Evolutionary conservation across 768 basidiomycete genomes (phyloP), one percentile per base, ranked within the genome.

Genomic region (Pisolithus marmoratus): DNA sequence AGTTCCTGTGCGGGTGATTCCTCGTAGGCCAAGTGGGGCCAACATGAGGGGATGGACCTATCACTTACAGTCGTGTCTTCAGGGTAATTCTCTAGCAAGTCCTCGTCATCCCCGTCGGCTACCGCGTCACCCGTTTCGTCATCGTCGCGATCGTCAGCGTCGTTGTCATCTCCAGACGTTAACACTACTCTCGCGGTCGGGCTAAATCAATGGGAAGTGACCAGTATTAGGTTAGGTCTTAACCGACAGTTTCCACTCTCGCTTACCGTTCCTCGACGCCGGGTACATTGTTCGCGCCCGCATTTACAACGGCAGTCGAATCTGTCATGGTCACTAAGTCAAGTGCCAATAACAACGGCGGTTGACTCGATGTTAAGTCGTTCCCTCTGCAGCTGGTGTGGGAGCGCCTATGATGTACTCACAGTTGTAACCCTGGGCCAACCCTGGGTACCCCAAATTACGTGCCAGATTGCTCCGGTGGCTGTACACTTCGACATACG

Each of bases 31-130:
- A 41, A 23, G 19, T 41, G 40, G 23, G 19, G 40, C 19, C 7
- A 41, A 20, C n/a, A 19, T 27, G 44, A n/a, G n/a, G n/a, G n/a
- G n/a, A n/a, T n/a, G n/a, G n/a, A n/a, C 46, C 38, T 27, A 24
- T 37, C 24, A 66, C 81, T 57, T 59, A 90, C 93, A 68, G 91
- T 84, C 2, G 87, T 88, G 31, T 94, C 85, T 53, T 91, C 89
- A 2, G 93, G 90, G 55, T 87, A 84, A 57, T 85, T 85, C 46
- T 74, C 82, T 19, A 95, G 70, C 11, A 87, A 81, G 63, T 94
- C 84, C 3, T 78, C 82, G 45, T 51, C 74, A 22, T 66, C 76
- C 29, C 76, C 76, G 7, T 66, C 60, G 1, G 64, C 70, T 1
- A 72, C 72, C 49, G 80, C 71, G 50, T 71, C 71, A 38, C 74